Base-by-base conservation (phyloP, 108 stramenopile species). In the Fragilaria radians region DNA sequence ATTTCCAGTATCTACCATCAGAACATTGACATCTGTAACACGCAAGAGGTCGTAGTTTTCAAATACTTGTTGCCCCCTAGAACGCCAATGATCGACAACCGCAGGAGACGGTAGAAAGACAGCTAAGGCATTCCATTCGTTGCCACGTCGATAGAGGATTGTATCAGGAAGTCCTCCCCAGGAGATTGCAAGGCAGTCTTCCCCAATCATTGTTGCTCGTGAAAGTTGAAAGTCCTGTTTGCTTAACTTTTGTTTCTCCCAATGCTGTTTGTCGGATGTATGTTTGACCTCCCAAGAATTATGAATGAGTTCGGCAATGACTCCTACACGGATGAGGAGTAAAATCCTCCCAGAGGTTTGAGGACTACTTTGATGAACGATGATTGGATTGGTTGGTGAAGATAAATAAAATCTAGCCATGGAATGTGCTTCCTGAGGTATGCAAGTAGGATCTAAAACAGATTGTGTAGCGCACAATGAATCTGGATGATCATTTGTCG, bases 111-210 rank as follows among this genome's bases (percentile, higher is more conserved):
- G 68, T 36, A 58, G 57, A 32, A 66, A 62, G 71, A 78, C 57
- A 66, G 82, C 59, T 17, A 67, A 31, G 1, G 29, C 54, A 27
- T 59, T 62, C 58, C 65, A 73, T 48, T 61, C 69, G 2, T 48
- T 28, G 0, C 70, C 47, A 26, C 86, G 61, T 14, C 84, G 81
- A 69, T 93, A 93, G 26, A 89, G 32, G 1, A 78, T 58, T 2
- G 83, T 87, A 67, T 88, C 88, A 18, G 54, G 57, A 28, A 77
- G 55, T 46, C 90, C 90, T 7, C 55, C 55, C 91, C 91, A 93
- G 29, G 86, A 86, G 4, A 89, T 66, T 4, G 70, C 73, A 23
- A 89, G 61, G 62, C 86, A 86, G 50, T 88, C 80, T 7, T 62
- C 66, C 21, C 85, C 78, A 23, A 92, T 51, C 14, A 59, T 51